Conservation (phyloP, 495 filamentous ascomycete species). For the Hyaloscypha hepaticicola region DNA sequence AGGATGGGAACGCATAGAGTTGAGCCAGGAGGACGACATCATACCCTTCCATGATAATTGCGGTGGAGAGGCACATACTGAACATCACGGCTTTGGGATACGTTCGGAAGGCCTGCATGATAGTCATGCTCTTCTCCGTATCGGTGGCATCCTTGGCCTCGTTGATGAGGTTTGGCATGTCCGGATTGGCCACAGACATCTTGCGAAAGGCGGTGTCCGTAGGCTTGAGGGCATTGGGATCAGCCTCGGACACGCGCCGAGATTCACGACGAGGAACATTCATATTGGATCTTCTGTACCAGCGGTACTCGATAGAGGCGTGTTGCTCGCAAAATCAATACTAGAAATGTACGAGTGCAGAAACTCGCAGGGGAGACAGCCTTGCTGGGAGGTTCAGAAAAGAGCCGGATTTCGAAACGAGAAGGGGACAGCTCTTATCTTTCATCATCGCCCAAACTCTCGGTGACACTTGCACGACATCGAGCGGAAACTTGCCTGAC, state of each 20-base stretch:
- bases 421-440: neutral
- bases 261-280: neutral
- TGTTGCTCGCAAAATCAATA: neutral
- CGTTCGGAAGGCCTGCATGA: slow-evolving; percentile 47
- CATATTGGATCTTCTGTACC: neutral
- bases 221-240: slow-evolving; percentile 9
- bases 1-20: slow-evolving; percentile 40
- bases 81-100: slow-evolving; percentile 42
- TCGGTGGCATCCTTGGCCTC: slow-evolving; percentile 34
- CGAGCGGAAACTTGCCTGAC: neutral
- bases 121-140: slow-evolving; percentile 53
- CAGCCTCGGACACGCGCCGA: neutral
- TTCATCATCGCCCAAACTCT: slow-evolving; percentile 6
- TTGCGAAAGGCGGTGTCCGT: slow-evolving; percentile 18
- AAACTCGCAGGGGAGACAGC: neutral
- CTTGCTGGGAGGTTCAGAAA: neutral
- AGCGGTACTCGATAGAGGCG: neutral
- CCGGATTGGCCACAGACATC: slow-evolving; percentile 22
- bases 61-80: slow-evolving; percentile 37
- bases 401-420: too few relatives aligned
- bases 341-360: neutral
- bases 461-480: slow-evolving; percentile 11
- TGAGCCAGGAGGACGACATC: slow-evolving; percentile 36
- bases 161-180: slow-evolving; percentile 15
- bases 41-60: slow-evolving; percentile 50